Conservation (phyloP, 495 filamentous ascomycete genomes). For the Cryomyces antarcticus region DNA sequence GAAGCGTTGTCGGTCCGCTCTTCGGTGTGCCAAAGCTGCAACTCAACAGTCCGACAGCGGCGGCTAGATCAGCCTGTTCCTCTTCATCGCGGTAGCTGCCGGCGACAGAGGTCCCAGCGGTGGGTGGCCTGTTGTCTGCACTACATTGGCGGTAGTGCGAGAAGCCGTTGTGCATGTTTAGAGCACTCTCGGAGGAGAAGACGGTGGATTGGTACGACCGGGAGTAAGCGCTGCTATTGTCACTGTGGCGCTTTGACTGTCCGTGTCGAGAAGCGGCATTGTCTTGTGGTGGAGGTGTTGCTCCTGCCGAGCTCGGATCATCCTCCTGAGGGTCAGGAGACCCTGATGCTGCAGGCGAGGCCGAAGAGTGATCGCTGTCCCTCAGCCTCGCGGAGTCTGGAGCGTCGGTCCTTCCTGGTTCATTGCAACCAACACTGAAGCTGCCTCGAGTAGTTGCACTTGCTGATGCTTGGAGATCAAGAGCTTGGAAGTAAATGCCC, state of each 20-base stretch:
- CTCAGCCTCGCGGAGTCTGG: conserved; percentile 37
- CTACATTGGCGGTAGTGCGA: conserved; percentile 34
- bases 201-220: conserved; percentile 66
- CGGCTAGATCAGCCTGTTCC: conserved; percentile 61
- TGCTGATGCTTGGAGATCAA: conserved; percentile 99
- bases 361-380: conserved; percentile 62
- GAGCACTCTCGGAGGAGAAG: conserved; percentile 26
- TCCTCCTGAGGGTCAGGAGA: conserved; percentile 53
- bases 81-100: conserved; percentile 38
- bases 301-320: conserved; percentile 44
- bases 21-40: conserved; percentile 81
- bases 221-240: conserved; percentile 47
- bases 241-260: conserved; percentile 38
- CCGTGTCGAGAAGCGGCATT: conserved; percentile 24
- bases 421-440: conserved; percentile 85
- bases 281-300: conserved; percentile 44
- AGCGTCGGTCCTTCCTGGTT: conserved; percentile 39
- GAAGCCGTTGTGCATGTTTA: conserved; percentile 19
- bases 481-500: conserved; percentile 91
- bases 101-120: conserved; percentile 23
- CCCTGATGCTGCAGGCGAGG: conserved; percentile 56
- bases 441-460: conserved; percentile 90
- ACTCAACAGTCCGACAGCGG: conserved; percentile 69
- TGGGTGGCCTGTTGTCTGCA: conserved; percentile 17
- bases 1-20: conserved; percentile 44